Evolutionary conservation across 1,284 basidiomycete genomes (phyloP).

Genomic region (Bjerkandera adusta): DNA sequence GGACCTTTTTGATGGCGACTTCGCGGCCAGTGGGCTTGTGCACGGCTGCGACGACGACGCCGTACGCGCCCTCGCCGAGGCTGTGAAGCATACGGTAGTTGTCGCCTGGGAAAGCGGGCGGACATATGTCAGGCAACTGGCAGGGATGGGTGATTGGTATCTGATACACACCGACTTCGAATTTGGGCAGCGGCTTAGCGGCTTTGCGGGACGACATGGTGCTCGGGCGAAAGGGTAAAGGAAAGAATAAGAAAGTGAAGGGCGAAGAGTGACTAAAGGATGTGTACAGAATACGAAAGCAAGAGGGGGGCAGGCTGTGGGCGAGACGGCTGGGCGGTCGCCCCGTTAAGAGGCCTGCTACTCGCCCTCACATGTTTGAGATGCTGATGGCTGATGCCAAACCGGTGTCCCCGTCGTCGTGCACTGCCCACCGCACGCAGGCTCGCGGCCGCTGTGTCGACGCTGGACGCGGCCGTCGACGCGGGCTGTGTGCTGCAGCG

Average conservation of each 20-base stretch:
- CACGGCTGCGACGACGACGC: conserved; percentile 67
- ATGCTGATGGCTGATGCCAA: conserved; percentile 7
- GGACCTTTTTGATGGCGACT: conserved; percentile 82
- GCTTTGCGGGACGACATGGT: conserved; percentile 28
- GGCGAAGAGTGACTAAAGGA: conserved; percentile 16
- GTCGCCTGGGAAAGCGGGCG: conserved; percentile 45
- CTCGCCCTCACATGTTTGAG: conserved; percentile 13
- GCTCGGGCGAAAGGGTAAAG: conserved; percentile 17
- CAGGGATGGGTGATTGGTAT: not conserved
- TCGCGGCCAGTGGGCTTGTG: conserved; percentile 62
- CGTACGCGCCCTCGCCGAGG: conserved; percentile 77
- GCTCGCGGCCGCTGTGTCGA: not conserved
- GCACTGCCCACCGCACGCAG: not conserved
- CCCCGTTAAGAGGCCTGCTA: conserved; percentile 7
- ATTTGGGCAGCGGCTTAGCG: conserved; percentile 55
- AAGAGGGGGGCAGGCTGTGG: conserved; percentile 13
- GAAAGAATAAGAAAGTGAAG: conserved; percentile 5
- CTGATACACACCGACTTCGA: conserved; percentile 54
- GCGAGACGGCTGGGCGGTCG: too few species aligned
- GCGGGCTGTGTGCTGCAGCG: not conserved
- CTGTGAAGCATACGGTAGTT: conserved; percentile 76
- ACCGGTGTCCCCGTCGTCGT: not conserved
- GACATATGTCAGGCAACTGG: not conserved
- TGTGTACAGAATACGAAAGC: conserved; percentile 16
- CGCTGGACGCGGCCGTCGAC: not conserved